phyloP scores from a whole-genome alignment of 768 basidiomycete genomes.

The Pluteus cervinus region DNA sequence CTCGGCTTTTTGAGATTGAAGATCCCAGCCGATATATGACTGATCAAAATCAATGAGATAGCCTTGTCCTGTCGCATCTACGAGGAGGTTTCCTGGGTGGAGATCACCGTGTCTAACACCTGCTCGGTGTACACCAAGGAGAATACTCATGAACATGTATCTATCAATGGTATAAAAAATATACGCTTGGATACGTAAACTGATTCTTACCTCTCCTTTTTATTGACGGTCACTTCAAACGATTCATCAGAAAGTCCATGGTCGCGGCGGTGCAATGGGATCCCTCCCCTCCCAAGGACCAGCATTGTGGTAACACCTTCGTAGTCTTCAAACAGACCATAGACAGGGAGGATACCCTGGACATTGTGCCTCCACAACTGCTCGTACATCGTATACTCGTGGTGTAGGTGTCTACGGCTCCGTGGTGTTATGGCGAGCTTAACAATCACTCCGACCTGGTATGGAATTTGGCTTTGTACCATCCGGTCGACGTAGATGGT shows the following conservation, averaged over 20 bases:
- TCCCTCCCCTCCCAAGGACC: not conserved
- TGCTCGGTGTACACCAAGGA: too few species aligned
- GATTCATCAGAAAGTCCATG: too few species aligned
- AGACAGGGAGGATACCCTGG: not conserved
- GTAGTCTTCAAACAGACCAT: not conserved
- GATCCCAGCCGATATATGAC: too few species aligned
- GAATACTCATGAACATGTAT: too few species aligned
- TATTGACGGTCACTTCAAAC: too few species aligned
- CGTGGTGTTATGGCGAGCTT: not conserved
- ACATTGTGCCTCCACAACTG: not conserved
- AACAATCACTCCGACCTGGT: constrained; percentile 1
- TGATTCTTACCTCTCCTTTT: too few species aligned
- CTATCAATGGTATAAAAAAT: too few species aligned
- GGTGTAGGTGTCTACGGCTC: not conserved
- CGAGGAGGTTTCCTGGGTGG: not conserved
- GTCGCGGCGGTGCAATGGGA: not conserved
- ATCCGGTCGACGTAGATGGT: not conserved
- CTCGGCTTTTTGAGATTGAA: too few species aligned
- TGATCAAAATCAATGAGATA: constrained; percentile 1
- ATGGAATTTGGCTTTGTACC: too few species aligned
- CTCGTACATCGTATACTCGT: not conserved
- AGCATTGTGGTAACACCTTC: not conserved
- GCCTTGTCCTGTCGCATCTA: not conserved
- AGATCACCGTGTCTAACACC: constrained; percentile 1
- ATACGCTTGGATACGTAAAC: too few species aligned